phyloP scores from a whole-genome alignment of 78 protist genomes.

The Salpingoeca rosetta region DNA sequence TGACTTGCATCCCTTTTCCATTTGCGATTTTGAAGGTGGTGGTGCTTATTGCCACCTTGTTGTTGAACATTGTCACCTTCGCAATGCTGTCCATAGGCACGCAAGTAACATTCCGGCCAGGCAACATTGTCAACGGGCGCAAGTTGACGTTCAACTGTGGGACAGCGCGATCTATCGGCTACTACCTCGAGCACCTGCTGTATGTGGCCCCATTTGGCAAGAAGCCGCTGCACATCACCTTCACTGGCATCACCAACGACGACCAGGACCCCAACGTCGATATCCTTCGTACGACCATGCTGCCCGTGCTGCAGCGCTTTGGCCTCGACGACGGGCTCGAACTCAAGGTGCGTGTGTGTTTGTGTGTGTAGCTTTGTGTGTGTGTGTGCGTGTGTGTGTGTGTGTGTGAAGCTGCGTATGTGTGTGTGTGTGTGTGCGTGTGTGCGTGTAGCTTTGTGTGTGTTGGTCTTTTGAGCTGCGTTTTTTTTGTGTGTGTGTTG shows the following conservation, averaged over 20 bases:
- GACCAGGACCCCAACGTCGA: conserved; percentile 69
- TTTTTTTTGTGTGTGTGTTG: no score
- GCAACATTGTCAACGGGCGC: background rate
- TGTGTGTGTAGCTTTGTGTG: no score
- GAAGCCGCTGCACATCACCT: conserved; percentile 31
- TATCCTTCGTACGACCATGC: conserved; percentile 64
- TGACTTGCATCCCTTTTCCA: background rate
- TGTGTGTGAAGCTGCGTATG: no score
- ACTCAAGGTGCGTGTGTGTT: conserved; percentile 34
- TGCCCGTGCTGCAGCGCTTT: conserved; percentile 67
- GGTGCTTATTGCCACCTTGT: background rate
- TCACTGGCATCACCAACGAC: conserved; percentile 74
- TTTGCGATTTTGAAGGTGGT: background rate
- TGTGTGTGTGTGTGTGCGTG: no score
- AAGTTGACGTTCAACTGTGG: conserved; percentile 24
- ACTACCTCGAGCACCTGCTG: conserved; percentile 71
- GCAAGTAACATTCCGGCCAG: conserved; percentile 1
- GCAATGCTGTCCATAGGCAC: conserved; percentile 9
- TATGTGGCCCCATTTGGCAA: conserved; percentile 81
- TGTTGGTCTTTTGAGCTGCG: no score
- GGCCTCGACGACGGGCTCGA: conserved; percentile 71
- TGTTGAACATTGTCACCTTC: background rate
- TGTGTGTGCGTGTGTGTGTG: no score
- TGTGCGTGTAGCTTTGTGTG: no score
- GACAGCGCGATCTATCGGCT: conserved; percentile 30